Conservation (phyloP, 1,139 yeast species). For the Taphrina sp. region DNA sequence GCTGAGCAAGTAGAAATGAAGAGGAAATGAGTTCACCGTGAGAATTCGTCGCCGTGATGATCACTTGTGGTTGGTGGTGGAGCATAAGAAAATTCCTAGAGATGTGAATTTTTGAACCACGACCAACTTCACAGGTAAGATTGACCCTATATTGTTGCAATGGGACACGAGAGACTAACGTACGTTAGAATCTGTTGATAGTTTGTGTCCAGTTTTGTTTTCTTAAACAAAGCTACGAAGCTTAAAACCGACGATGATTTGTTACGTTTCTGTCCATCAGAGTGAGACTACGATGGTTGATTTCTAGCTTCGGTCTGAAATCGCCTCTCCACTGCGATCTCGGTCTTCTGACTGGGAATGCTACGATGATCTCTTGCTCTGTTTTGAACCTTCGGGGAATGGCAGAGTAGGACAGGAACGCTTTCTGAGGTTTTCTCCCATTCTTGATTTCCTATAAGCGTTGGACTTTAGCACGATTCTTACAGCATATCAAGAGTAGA, state of each 20-base stretch:
- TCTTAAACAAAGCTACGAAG: slow-evolving; percentile 22
- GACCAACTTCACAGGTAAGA: slow-evolving; percentile 22
- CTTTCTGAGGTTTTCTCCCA: slow-evolving; percentile 21
- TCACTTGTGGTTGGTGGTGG: no score
- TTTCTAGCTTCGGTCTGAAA: slow-evolving; percentile 20
- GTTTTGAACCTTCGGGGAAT: slow-evolving; percentile 21
- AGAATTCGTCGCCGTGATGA: no score
- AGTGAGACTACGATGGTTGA: slow-evolving; percentile 27
- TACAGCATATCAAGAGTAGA: no score
- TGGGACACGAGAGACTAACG: background rate
- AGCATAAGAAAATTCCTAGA: background rate
- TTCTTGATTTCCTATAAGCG: no score
- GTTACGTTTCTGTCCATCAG: slow-evolving; percentile 27
- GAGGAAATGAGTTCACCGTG: no score
- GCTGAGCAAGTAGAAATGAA: no score
- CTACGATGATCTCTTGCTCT: slow-evolving; percentile 29
- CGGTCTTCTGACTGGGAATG: slow-evolving; percentile 8
- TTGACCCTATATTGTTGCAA: background rate
- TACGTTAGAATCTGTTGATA: slow-evolving; percentile 20
- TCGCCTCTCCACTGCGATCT: slow-evolving; percentile 19
- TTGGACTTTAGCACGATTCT: no score
- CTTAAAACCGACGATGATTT: slow-evolving; percentile 23
- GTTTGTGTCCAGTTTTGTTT: slow-evolving; percentile 28
- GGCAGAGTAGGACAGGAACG: slow-evolving; percentile 29
- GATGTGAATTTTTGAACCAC: background rate